Conservation (phyloP, 495 filamentous ascomycete genomes). For the Trichoderma virens region DNA sequence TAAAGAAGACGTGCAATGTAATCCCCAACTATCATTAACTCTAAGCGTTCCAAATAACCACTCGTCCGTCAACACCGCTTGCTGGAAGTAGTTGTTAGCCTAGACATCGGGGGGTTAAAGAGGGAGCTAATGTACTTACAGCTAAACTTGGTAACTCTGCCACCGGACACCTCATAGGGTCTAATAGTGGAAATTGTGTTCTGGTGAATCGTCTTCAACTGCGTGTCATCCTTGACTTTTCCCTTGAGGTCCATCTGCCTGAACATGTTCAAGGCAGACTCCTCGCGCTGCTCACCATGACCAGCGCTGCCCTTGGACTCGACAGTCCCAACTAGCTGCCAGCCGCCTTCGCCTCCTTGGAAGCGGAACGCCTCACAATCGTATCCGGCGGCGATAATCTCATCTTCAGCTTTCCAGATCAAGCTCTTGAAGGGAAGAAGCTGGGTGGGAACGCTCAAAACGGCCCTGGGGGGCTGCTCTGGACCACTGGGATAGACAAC, state of each 20-base stretch:
- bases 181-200: slow-evolving; percentile 87
- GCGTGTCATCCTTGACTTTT: slow-evolving; percentile 78
- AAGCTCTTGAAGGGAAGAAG: slow-evolving; percentile 84
- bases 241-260: slow-evolving; percentile 96
- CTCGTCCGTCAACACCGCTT: slow-evolving; percentile 87
- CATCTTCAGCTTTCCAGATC: slow-evolving; percentile 84
- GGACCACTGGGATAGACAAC: slow-evolving; percentile 91
- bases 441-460: slow-evolving; percentile 82
- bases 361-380: slow-evolving; percentile 94
- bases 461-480: slow-evolving; percentile 81
- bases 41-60: slow-evolving; percentile 61
- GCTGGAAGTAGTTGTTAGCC: slow-evolving; percentile 49
- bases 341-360: slow-evolving; percentile 70
- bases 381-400: slow-evolving; percentile 94
- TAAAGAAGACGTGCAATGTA: background rate
- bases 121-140: slow-evolving; percentile 50
- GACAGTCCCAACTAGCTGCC: slow-evolving; percentile 77
- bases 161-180: slow-evolving; percentile 58
- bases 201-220: slow-evolving; percentile 92
- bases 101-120: background rate
- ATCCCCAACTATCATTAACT: background rate
- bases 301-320: slow-evolving; percentile 68
- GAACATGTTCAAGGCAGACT: slow-evolving; percentile 97
- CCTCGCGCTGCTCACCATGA: slow-evolving; percentile 39
- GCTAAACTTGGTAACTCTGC: slow-evolving; percentile 69